Conservation (phyloP, 345 rosid species). For the Linum trigynum region DNA sequence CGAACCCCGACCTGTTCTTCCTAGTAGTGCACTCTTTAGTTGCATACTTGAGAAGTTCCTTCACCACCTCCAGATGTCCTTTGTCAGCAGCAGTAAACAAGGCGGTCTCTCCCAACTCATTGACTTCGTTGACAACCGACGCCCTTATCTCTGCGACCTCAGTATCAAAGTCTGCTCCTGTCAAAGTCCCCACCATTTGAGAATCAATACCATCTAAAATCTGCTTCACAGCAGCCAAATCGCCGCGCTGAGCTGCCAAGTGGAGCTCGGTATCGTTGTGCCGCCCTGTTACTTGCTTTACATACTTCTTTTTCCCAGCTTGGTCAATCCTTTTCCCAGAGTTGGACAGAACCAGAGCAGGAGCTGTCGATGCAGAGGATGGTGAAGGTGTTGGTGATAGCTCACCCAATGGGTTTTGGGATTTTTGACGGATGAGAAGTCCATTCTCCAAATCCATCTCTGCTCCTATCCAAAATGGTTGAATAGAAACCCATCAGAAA, state of each 20-base stretch:
- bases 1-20: constrained; percentile 73
- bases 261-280: constrained; percentile 87
- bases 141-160: constrained; percentile 82
- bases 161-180: constrained; percentile 58
- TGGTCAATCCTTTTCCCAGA: constrained; percentile 90
- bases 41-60: constrained; percentile 74
- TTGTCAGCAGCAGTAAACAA: constrained; percentile 80
- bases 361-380: constrained; percentile 61
- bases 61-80: constrained; percentile 83
- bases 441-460: constrained; percentile 73
- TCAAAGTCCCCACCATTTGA: constrained; percentile 57
- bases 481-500: constrained; percentile 11
- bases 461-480: constrained; percentile 27
- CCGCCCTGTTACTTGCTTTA: constrained; percentile 90
- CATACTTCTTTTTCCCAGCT: constrained; percentile 80
- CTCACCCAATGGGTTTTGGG: constrained; percentile 35
- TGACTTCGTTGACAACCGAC: constrained; percentile 78
- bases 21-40: constrained; percentile 59
- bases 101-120: constrained; percentile 88
- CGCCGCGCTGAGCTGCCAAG: constrained; percentile 80
- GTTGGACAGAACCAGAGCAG: constrained; percentile 67
- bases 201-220: constrained; percentile 63
- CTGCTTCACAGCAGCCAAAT: constrained; percentile 60
- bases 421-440: constrained; percentile 21
- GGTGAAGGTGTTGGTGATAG: constrained; percentile 72